Evolutionary conservation across 2,329 filamentous ascomycete genomes (phyloP), one percentile per base, ranked within the genome.

Genomic region (Helicocarpus griseus): DNA sequence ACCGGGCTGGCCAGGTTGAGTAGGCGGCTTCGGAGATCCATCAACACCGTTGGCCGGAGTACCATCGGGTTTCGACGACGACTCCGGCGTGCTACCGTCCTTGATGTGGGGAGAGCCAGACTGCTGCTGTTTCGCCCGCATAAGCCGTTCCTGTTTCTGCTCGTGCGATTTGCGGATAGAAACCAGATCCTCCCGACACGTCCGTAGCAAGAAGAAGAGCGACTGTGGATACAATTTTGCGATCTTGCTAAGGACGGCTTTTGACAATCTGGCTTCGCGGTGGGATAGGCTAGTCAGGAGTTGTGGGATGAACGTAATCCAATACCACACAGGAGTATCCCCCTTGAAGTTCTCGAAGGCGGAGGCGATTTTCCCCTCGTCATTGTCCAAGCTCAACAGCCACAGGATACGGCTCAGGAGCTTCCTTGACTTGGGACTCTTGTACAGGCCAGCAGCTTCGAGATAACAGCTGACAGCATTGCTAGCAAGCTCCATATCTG

Each of bases 241-340:
- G 63, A 99, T 89, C 74, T 93, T 95, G 22, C 89, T 80, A 17
- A 99, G 78, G 47, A 99, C 88, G 48, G 82, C 81, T 65, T 93
- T 86, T 41, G 91, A 87, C 45, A 94, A 85, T 4, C 83, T 82
- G 11, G 89, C 91, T 69, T 99, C 94, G 60, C 91, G 90, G 63
- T 96, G 85, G 2, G 87, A 88, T 48, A 98, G 77, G 49, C 91
- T 93, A 40, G 89, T 91, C 29, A 99, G 80, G 39, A 99, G 78
- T 69, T 99, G 93, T 17, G 93, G 93, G 57, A 99, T 97, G 67
- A 95, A 98, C 0, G 91, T 97, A 60, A 97, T 96, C 93, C 93
- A 99, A 72, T 97, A 98, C 93, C 93, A 99, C 11, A 95, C 89
- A 0, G 90, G 89, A 2, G 89, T 95, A 60, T 98, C 94, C 48